phyloP scores from a whole-genome alignment of 352 stramenopile genomes.

The Pythium dissimile region DNA sequence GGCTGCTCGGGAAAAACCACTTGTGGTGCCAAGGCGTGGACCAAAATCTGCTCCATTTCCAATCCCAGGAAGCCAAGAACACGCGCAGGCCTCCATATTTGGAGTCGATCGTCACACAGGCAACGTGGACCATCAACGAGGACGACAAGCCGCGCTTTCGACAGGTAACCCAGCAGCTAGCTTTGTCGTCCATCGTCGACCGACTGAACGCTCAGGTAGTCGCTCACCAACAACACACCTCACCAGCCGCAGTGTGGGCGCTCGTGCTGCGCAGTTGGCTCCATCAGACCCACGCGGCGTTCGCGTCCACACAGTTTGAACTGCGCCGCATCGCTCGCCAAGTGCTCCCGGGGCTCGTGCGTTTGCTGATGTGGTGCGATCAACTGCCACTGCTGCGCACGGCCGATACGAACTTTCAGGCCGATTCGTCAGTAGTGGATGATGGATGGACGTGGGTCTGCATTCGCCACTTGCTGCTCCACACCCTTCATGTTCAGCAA shows the following conservation, averaged over 20 bases:
- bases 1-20: conserved; percentile 37
- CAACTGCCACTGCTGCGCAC: conserved; percentile 24
- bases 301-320: conserved; percentile 61
- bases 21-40: background rate
- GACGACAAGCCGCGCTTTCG: conserved; percentile 5
- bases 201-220: background rate
- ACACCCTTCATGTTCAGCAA: background rate
- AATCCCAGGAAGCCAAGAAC: background rate
- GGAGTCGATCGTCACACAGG: conserved; percentile 7
- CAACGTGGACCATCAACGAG: conserved; percentile 40
- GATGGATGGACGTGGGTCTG: conserved; percentile 11
- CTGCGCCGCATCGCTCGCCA: conserved; percentile 62
- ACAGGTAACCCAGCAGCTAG: background rate
- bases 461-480: conserved; percentile 5
- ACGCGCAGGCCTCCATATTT: background rate
- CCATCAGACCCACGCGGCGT: conserved; percentile 33
- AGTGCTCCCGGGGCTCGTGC: conserved; percentile 47
- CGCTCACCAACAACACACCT: background rate
- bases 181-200: conserved; percentile 1
- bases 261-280: conserved; percentile 38
- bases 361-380: conserved; percentile 46
- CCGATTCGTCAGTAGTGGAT: background rate
- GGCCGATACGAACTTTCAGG: background rate
- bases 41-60: conserved; percentile 1
- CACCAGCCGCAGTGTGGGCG: conserved; percentile 26